Evolutionary conservation across 441 rosid genomes (phyloP).

Genomic region (Pelargonium cotyledonis): DNA sequence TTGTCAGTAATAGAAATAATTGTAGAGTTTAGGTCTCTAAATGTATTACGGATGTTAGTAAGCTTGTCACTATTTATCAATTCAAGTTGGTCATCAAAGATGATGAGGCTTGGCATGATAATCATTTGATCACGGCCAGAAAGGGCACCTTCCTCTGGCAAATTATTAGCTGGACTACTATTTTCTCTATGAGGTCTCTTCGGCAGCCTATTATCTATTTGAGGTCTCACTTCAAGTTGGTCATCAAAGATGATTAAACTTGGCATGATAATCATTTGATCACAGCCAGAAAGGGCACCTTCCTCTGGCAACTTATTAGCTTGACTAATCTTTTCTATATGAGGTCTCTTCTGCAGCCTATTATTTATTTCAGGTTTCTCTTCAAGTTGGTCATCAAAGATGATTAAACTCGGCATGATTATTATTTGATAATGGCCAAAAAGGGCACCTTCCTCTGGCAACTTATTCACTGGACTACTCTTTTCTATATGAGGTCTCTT

Average conservation of each 20-base stretch:
- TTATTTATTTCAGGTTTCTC: conserved; percentile 7
- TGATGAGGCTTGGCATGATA: conserved; percentile 18
- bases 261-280: conserved; percentile 19
- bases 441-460: conserved; percentile 22
- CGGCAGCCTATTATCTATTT: conserved; percentile 15
- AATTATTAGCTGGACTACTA: conserved; percentile 17
- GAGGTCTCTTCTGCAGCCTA: conserved; percentile 16
- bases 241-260: conserved; percentile 21
- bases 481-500: conserved; percentile 13
- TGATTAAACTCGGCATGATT: conserved; percentile 18
- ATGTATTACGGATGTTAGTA: conserved; percentile 16
- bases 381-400: conserved; percentile 15
- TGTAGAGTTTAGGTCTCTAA: conserved; percentile 16
- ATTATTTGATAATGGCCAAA: conserved; percentile 13
- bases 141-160: conserved; percentile 22
- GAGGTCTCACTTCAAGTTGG: neutral
- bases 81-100: conserved; percentile 16
- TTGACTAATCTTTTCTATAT: conserved; percentile 11
- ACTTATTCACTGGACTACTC: conserved; percentile 16
- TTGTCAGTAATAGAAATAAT: conserved; percentile 14
- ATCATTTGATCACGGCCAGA: conserved; percentile 13
- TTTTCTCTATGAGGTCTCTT: conserved; percentile 13
- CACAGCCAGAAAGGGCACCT: conserved; percentile 12
- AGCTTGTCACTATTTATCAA: conserved; percentile 12
- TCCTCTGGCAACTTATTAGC: conserved; percentile 22